These are phyloP conservation scores for Penicillium sp. DNA, from an alignment of 2,329 filamentous ascomycete species.

Conservation along the genomic window DNA sequence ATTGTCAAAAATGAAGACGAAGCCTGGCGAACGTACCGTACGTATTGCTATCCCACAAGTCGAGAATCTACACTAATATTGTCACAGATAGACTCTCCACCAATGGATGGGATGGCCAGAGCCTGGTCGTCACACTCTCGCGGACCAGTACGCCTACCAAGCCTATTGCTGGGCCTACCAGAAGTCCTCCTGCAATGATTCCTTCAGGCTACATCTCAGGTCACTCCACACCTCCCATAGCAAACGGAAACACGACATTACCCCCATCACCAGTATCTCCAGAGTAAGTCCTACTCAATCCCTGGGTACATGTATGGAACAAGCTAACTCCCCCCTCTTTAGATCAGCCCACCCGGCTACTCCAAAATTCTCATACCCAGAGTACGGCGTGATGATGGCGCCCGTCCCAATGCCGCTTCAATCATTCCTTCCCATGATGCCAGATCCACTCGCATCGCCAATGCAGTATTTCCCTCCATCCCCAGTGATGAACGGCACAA, in stretches of 20 bases:
- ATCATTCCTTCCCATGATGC: conserved; percentile 30
- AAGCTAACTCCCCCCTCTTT: background rate
- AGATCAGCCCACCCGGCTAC: conserved; percentile 25
- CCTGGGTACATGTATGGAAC: background rate
- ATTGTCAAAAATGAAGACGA: conserved; percentile 48
- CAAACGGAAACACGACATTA: conserved; percentile 28
- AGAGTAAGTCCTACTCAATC: conserved; percentile 30
- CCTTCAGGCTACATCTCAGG: conserved; percentile 31
- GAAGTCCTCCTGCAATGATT: conserved; percentile 36
- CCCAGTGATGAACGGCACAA: conserved; percentile 26
- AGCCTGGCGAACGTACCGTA: conserved; percentile 46
- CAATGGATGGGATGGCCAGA: conserved; percentile 46
- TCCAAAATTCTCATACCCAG: conserved; percentile 26
- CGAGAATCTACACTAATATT: conserved; percentile 12
- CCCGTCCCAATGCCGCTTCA: conserved; percentile 21
- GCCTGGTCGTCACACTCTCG: conserved; percentile 43
- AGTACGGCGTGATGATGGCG: conserved; percentile 28
- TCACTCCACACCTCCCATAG: conserved; percentile 35
- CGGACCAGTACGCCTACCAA: conserved; percentile 42
- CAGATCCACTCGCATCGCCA: conserved; percentile 20
- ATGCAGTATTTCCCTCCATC: conserved; percentile 31
- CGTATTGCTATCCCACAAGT: conserved; percentile 8
- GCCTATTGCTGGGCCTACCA: conserved; percentile 45
- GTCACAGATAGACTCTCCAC: conserved; percentile 41
- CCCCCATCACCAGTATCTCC: conserved; percentile 39